Evolutionary conservation across 2,329 filamentous ascomycete genomes (phyloP), one percentile per base, ranked within the genome.

Genomic region (Penicillium fuscoglaucum): DNA sequence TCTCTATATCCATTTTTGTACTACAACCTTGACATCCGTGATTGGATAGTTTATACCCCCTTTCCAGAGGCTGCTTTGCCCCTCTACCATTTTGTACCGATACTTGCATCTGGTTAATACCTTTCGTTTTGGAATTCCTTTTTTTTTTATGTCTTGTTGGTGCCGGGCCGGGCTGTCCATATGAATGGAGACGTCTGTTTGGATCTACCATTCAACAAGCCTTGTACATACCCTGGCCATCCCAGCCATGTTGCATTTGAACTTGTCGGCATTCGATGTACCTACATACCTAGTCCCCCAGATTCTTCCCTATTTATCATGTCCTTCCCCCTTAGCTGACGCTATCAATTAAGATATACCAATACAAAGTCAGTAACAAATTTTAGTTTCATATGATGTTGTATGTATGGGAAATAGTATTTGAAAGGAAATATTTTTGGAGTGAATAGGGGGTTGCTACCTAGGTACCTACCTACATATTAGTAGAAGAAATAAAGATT

Each of bases 1-100:
- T 40, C 28, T 15, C 13, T 41, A 49, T 52, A 49, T 62, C 39
- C 59, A 48, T 43, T 44, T 58, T 54, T 52, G 50, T 55, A 53
- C 61, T 50, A 43, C 46, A 41, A 54, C 50, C 40, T 58, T 55
- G 50, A 47, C 53, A 44, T 43, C 63, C 19, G 56, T 61, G 53
- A 58, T 59, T 66, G 61, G 60, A 67, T 54, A 58, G 37, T 62
- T 61, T 60, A 66, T 65, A 66, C 63, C 64, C 62, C 55, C 47
- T 55, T 61, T 56, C 52, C 52, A 46, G 51, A 58, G 40, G 28
- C 35, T 50, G 35, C 45, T 39, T 49, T 52, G 15, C 48, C 28
- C 43, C 43, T 52, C 53, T 55, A 60, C 53, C 35, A 50, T 62
- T 55, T 48, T 63, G 59, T 63, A 61, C 49, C 58, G 47, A 59